Percentiles rank a stretch among this genome's conserved stretches.
phyloP scores from a whole-genome alignment of 495 filamentous ascomycete genomes.

The Penicillium argentinense region DNA sequence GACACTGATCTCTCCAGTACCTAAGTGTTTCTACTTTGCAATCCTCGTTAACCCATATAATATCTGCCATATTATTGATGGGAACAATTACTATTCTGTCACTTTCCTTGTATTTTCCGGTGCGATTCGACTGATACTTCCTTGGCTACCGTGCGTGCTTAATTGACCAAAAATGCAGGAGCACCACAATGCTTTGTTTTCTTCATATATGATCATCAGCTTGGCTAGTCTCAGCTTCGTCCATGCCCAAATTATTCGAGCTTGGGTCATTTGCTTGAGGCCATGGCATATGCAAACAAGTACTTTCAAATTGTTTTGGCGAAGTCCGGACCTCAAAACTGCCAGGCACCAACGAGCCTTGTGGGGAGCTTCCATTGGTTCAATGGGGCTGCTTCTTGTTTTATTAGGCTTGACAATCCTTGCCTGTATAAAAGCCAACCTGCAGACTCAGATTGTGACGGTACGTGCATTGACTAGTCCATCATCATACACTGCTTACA shows the following conservation, averaged over 20 bases:
- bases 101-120: conserved; percentile 9
- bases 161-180: conserved; percentile 7
- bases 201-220: conserved; percentile 6
- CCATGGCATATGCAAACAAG: conserved; percentile 9
- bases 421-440: conserved; percentile 9
- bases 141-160: background rate
- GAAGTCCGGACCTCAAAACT: conserved; percentile 2
- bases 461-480: conserved; percentile 6
- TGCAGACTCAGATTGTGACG: conserved; percentile 10
- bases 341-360: conserved; percentile 11
- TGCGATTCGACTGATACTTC: conserved; percentile 4
- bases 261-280: conserved; percentile 7
- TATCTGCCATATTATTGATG: conserved; percentile 11
- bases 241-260: conserved; percentile 7
- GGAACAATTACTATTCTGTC: conserved; percentile 9
- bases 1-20: conserved; percentile 9
- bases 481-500: conserved; percentile 7
- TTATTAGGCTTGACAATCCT: conserved; percentile 11
- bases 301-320: conserved; percentile 7
- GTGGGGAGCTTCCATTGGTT: conserved; percentile 9
- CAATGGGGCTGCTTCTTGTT: conserved; percentile 4
- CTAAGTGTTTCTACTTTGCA: conserved; percentile 11
- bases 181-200: conserved; percentile 8
- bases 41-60: conserved; percentile 6
- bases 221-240: conserved; percentile 6